A percentile compares a stretch with the other conserved stretches of the same genome.
These are phyloP conservation scores for Xylaria arbuscula DNA, from an alignment of 2,329 filamentous ascomycete genomes.

Conservation along the genomic window DNA sequence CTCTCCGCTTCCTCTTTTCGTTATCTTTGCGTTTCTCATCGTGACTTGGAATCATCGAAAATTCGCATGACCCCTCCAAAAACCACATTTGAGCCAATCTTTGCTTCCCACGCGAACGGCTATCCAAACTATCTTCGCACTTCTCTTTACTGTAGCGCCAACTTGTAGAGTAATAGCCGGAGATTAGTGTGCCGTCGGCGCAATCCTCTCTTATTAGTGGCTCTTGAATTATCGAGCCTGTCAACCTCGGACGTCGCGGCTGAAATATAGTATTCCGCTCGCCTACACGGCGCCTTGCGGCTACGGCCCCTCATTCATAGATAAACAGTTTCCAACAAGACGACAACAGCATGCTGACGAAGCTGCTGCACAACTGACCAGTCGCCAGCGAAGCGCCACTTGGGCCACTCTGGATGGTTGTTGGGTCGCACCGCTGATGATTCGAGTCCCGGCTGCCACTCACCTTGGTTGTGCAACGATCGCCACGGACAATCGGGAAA, in stretches of 20 bases:
- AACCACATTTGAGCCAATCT: conserved; percentile 19
- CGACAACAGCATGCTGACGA: not conserved
- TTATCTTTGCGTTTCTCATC: conserved; percentile 17
- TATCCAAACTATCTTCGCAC: conserved; percentile 1
- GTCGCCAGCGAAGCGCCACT: conserved; percentile 9
- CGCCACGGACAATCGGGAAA: conserved; percentile 4
- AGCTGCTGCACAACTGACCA: conserved; percentile 15
- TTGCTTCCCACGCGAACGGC: conserved; percentile 9
- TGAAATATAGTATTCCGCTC: conserved; percentile 25
- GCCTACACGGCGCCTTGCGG: conserved; percentile 42
- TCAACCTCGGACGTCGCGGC: conserved; percentile 35
- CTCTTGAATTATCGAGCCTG: conserved; percentile 26
- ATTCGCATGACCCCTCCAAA: conserved; percentile 1
- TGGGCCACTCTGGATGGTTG: conserved; percentile 2
- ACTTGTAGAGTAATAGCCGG: conserved; percentile 43
- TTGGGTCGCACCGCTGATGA: conserved; percentile 23
- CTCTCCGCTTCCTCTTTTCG: not conserved
- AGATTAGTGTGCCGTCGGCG: conserved; percentile 35
- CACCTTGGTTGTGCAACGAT: conserved; percentile 31
- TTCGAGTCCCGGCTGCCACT: conserved; percentile 16
- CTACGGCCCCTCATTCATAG: conserved; percentile 33
- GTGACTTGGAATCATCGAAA: conserved; percentile 21
- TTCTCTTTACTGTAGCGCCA: conserved; percentile 37
- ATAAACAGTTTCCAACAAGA: conserved; percentile 11
- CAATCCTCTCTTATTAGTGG: conserved; percentile 33